Conservation (phyloP, 2,329 filamentous ascomycete species). For the Talaromyces verruculosus region DNA sequence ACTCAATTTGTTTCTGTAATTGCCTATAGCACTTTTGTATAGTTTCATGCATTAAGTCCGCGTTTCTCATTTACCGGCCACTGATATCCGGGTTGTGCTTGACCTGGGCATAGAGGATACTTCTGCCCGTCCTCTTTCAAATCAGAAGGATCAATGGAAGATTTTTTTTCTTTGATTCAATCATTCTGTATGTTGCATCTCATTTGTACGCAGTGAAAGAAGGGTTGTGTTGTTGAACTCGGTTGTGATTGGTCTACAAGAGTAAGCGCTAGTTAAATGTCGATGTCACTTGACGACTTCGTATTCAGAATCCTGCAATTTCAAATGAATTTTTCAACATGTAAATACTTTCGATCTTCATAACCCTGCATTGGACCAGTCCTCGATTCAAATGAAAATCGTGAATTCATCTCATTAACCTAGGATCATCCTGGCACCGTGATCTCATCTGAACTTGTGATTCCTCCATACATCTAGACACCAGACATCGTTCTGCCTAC, state of each 20-base stretch:
- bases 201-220: background rate
- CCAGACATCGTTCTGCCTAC: background rate
- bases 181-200: background rate
- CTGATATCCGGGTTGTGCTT: background rate
- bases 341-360: background rate
- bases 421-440: no score
- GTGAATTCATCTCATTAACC: background rate
- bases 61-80: background rate
- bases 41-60: background rate
- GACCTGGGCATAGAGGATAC: background rate
- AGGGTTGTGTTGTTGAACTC: background rate
- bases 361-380: background rate
- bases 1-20: conserved; percentile 5
- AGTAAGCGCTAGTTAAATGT: background rate
- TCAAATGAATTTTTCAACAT: background rate
- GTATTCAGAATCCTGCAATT: background rate
- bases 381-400: no score
- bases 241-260: background rate
- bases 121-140: background rate
- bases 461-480: background rate
- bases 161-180: background rate
- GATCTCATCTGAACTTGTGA: background rate
- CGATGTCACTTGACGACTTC: background rate
- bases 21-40: background rate
- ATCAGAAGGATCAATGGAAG: background rate